These are phyloP conservation scores for Torulaspora maleeae DNA, from an alignment of 805 yeast species.

Conservation along the genomic window DNA sequence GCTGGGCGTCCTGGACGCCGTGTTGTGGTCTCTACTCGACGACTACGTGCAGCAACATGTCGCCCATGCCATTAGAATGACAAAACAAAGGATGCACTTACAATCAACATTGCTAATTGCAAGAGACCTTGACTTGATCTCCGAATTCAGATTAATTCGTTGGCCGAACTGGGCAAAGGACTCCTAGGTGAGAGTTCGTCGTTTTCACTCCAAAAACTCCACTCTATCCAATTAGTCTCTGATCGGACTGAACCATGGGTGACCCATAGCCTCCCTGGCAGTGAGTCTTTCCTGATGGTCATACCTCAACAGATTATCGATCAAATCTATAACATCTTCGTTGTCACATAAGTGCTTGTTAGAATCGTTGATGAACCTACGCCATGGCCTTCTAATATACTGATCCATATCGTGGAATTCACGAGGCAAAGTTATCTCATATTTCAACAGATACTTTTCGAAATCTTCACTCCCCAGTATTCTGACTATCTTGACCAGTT, in stretches of 20 bases:
- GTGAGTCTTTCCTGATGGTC: constrained; percentile 88
- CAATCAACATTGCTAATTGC: constrained; percentile 19
- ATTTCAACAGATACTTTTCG: constrained; percentile 61
- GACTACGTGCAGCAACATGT: constrained; percentile 5
- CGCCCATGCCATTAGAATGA: constrained; percentile 3
- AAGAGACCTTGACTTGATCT: constrained; percentile 18
- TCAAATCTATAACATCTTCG: constrained; percentile 72
- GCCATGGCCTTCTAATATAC: constrained; percentile 85
- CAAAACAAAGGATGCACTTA: constrained; percentile 13
- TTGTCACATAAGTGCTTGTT: constrained; percentile 61
- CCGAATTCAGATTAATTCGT: constrained; percentile 16
- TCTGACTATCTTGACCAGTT: constrained; percentile 80
- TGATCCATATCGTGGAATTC: constrained; percentile 76
- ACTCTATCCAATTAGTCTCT: constrained; percentile 7
- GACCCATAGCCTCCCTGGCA: constrained; percentile 83
- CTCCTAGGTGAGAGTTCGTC: neutral
- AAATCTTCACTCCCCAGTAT: constrained; percentile 84
- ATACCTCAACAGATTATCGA: constrained; percentile 72
- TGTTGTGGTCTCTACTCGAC: constrained; percentile 8
- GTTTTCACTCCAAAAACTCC: neutral
- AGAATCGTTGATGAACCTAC: constrained; percentile 60
- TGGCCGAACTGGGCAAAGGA: constrained; percentile 18
- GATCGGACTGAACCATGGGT: constrained; percentile 37
- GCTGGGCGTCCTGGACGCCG: constrained; percentile 5
- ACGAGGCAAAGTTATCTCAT: constrained; percentile 61